Evolutionary conservation across 352 stramenopile species (phyloP).

Genomic region (Phytophthora syringae): DNA sequence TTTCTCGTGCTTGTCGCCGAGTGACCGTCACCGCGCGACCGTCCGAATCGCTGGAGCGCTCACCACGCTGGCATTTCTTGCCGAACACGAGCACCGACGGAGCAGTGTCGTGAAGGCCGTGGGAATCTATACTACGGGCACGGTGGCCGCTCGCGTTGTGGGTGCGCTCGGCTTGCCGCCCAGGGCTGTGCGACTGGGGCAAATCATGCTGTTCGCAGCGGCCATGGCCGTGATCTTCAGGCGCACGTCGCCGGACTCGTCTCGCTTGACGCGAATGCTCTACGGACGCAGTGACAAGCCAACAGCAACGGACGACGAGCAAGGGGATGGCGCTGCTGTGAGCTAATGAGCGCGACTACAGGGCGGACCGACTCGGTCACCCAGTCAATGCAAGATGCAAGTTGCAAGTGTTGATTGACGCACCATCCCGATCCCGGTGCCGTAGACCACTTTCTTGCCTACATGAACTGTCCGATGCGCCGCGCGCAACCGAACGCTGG

Average conservation of each 20-base stretch:
- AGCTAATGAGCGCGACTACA: constrained; percentile 27
- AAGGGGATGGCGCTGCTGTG: constrained; percentile 5
- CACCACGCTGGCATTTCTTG: constrained; percentile 50
- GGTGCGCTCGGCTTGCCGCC: constrained; percentile 23
- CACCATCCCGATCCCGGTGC: not conserved
- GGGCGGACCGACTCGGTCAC: constrained; percentile 28
- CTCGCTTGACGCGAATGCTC: constrained; percentile 54
- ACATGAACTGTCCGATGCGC: constrained; percentile 16
- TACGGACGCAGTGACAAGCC: constrained; percentile 51
- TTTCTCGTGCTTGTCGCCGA: constrained; percentile 55
- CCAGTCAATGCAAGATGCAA: constrained; percentile 3
- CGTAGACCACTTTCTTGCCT: constrained; percentile 21
- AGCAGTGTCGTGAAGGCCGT: constrained; percentile 64
- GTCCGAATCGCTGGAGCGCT: constrained; percentile 48
- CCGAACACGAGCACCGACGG: constrained; percentile 61
- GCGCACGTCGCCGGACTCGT: constrained; percentile 48
- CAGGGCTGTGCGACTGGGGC: constrained; percentile 28
- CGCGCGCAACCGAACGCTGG: constrained; percentile 9
- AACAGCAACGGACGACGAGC: constrained; percentile 20
- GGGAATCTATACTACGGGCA: constrained; percentile 56
- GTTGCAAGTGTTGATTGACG: too few species aligned
- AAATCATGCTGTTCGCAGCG: constrained; percentile 49
- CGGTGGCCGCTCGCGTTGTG: constrained; percentile 37
- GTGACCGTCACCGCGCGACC: constrained; percentile 36
- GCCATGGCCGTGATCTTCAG: constrained; percentile 59